A percentile compares a stretch with the other conserved stretches of the same genome.
phyloP scores from a whole-genome alignment of 305 asterid species.

The Rubia balearica region DNA sequence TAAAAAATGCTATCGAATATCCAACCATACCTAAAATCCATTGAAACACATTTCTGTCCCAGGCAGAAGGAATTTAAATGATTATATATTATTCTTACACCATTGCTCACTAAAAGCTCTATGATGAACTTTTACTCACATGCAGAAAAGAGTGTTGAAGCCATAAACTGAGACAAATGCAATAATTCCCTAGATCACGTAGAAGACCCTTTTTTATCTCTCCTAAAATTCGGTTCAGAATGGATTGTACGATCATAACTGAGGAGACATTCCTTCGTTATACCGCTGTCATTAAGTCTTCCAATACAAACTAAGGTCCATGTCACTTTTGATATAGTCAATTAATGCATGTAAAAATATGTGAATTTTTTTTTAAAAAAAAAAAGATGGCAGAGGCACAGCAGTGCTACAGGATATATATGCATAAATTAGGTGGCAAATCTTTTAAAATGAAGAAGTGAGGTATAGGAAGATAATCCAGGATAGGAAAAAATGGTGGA shows the following conservation, averaged over 20 bases:
- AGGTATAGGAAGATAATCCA: background rate
- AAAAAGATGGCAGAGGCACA: background rate
- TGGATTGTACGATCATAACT: slow-evolving; percentile 96
- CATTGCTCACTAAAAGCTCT: background rate
- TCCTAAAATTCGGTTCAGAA: slow-evolving; percentile 77
- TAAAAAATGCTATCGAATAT: background rate
- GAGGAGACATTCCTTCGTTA: slow-evolving; percentile 92
- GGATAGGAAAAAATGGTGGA: background rate
- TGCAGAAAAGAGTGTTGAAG: background rate
- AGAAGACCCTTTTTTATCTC: slow-evolving; percentile 77
- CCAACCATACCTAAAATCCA: background rate
- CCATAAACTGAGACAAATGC: background rate
- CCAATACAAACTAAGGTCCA: slow-evolving; percentile 83
- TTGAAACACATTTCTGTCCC: background rate
- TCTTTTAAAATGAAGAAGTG: background rate
- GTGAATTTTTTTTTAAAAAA: slow-evolving; percentile 5
- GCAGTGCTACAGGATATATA: background rate
- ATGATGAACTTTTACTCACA: background rate
- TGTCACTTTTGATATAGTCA: slow-evolving; percentile 75
- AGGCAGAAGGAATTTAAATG: background rate
- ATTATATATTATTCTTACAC: background rate
- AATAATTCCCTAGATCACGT: slow-evolving; percentile 85
- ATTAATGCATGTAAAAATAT: slow-evolving; percentile 64
- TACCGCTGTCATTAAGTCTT: slow-evolving; percentile 88
- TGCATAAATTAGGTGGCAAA: slow-evolving; percentile 2